Evolutionary conservation across 2,329 filamentous ascomycete species (phyloP).

Genomic region (Curvularia verruculosa): DNA sequence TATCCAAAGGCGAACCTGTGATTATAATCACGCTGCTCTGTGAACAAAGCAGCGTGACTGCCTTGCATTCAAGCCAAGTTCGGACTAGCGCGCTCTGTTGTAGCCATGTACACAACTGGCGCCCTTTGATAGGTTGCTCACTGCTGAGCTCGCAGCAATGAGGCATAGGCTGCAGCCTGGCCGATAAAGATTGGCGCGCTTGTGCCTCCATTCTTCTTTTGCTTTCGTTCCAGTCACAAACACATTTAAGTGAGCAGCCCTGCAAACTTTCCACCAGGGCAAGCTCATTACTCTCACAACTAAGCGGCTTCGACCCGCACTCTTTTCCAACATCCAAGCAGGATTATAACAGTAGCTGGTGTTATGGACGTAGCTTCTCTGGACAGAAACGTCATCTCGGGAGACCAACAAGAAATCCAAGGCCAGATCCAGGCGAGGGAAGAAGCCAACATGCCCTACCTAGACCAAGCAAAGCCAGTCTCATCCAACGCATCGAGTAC

Average conservation of each 20-base stretch:
- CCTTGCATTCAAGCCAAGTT: background rate
- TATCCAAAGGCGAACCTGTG: background rate
- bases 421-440: no score
- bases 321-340: background rate
- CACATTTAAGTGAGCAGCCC: background rate
- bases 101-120: background rate
- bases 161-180: constrained; percentile 15
- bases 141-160: constrained; percentile 4
- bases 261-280: background rate
- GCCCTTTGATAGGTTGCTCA: background rate
- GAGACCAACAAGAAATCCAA: no score
- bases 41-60: constrained; percentile 4
- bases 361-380: no score
- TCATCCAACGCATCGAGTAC: constrained; percentile 16
- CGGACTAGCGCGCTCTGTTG: background rate
- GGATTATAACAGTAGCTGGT: background rate
- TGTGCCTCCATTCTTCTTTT: background rate
- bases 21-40: no score
- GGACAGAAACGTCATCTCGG: no score
- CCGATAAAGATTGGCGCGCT: constrained; percentile 3
- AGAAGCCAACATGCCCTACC: no score
- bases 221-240: background rate
- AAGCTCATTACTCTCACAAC: background rate
- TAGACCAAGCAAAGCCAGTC: background rate
- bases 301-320: background rate